These are phyloP conservation scores for Aspergillus thermomutatus DNA, from an alignment of 2,329 filamentous ascomycete genomes.

Conservation along the genomic window DNA sequence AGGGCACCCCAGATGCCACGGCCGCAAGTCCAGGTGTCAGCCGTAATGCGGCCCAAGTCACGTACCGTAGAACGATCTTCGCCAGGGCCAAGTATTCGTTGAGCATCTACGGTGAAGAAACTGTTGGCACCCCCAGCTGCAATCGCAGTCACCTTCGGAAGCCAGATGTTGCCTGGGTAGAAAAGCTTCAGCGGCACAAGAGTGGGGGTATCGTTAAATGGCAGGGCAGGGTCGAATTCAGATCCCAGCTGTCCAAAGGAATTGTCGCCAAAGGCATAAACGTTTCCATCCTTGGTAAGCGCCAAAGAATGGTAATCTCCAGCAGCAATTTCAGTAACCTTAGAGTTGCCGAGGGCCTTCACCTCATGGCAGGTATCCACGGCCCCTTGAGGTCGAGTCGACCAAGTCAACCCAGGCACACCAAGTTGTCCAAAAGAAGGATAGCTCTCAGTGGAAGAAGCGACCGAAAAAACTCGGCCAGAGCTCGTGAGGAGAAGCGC, in stretches of 20 bases:
- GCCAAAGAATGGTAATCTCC: constrained; percentile 85
- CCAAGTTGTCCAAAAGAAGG: constrained; percentile 84
- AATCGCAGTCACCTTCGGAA: constrained; percentile 69
- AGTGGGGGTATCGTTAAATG: constrained; percentile 66
- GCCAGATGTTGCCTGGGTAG: constrained; percentile 63
- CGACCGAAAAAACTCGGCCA: constrained; percentile 86
- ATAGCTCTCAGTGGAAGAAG: constrained; percentile 72
- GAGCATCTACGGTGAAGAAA: constrained; percentile 81
- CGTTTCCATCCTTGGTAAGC: constrained; percentile 69
- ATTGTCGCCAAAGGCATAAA: constrained; percentile 91
- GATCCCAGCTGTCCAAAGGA: constrained; percentile 87
- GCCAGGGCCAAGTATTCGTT: constrained; percentile 50
- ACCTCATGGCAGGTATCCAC: constrained; percentile 84
- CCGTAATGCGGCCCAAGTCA: constrained; percentile 56
- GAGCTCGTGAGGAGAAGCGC: constrained; percentile 78
- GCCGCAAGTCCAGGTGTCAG: constrained; percentile 84
- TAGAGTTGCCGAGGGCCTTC: constrained; percentile 64
- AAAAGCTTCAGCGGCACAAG: constrained; percentile 68
- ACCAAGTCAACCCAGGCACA: constrained; percentile 77
- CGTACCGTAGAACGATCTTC: constrained; percentile 41
- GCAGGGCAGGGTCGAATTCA: constrained; percentile 60
- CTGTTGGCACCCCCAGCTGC: constrained; percentile 83
- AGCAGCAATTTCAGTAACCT: constrained; percentile 71
- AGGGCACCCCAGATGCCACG: constrained; percentile 79
- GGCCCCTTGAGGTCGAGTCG: constrained; percentile 68